A percentile compares a stretch with the other conserved stretches of the same genome.
Conservation (phyloP, 768 basidiomycete species). For the Russula foetens region DNA sequence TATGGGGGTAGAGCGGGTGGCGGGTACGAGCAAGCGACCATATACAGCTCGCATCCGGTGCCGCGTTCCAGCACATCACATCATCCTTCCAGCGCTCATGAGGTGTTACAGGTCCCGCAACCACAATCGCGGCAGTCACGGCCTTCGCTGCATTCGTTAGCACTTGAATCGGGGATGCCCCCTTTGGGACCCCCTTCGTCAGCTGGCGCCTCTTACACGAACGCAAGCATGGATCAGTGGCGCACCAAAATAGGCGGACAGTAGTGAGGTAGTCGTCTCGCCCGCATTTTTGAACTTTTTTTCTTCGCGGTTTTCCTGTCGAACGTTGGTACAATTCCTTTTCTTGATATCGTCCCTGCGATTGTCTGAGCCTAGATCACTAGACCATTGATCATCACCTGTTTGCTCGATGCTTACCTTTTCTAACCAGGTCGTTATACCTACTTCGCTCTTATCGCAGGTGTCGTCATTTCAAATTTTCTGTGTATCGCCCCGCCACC, state of each 20-base stretch:
- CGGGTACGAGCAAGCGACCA: constrained; percentile 12
- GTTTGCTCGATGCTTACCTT: not conserved
- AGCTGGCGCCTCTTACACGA: constrained; percentile 1
- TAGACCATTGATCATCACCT: not conserved
- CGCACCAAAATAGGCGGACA: constrained; percentile 16
- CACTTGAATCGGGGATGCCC: constrained; percentile 6
- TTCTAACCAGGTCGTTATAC: constrained; percentile 3
- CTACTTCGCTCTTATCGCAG: constrained; percentile 6
- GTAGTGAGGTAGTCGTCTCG: not conserved
- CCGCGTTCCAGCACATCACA: not conserved
- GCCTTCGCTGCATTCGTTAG: constrained; percentile 6
- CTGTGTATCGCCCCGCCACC: constrained; percentile 7
- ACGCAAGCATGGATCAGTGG: constrained; percentile 11
- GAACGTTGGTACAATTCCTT: constrained; percentile 8
- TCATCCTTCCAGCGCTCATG: constrained; percentile 6
- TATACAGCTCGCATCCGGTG: constrained; percentile 14
- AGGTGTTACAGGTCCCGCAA: constrained; percentile 7
- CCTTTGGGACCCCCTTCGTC: not conserved
- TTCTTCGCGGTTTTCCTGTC: not conserved
- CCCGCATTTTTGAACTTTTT: not conserved
- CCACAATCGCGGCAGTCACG: constrained; percentile 8
- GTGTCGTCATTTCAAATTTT: constrained; percentile 5
- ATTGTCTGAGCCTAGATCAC: constrained; percentile 5
- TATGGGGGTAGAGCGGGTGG: constrained; percentile 10
- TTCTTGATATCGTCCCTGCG: constrained; percentile 8